Percentiles rank a stretch among this genome's conserved stretches.
These are phyloP conservation scores for Agaricus sinodeliciosus DNA, from an alignment of 768 basidiomycete genomes.

Conservation along the genomic window DNA sequence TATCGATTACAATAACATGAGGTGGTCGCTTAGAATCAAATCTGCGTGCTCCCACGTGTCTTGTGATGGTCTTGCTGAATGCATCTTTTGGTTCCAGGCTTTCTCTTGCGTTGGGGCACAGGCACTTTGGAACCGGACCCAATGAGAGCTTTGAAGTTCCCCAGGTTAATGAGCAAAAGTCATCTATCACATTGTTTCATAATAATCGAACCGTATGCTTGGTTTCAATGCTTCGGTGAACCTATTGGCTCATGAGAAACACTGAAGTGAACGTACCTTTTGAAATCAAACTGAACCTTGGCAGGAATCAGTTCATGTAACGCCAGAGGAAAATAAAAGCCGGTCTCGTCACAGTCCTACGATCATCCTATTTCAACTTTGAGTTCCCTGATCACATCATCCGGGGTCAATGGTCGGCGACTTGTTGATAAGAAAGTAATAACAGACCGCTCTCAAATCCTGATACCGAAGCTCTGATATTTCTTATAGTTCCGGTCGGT, in stretches of 20 bases:
- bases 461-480: no score
- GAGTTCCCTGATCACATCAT: background rate
- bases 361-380: background rate
- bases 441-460: background rate
- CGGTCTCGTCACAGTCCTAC: background rate
- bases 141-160: background rate
- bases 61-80: background rate
- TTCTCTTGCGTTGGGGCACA: background rate
- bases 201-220: background rate
- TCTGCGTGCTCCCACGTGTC: conserved; percentile 6
- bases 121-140: background rate
- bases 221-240: background rate
- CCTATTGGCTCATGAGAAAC: background rate
- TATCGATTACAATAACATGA: conserved; percentile 7
- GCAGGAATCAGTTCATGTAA: background rate
- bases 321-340: background rate
- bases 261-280: background rate
- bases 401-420: background rate
- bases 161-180: background rate
- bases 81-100: background rate
- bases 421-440: background rate
- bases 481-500: no score
- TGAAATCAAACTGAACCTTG: background rate
- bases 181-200: background rate
- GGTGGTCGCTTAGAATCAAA: background rate